Evolutionary conservation across 768 basidiomycete species (phyloP).

Genomic region (Lentinula guzmanii): DNA sequence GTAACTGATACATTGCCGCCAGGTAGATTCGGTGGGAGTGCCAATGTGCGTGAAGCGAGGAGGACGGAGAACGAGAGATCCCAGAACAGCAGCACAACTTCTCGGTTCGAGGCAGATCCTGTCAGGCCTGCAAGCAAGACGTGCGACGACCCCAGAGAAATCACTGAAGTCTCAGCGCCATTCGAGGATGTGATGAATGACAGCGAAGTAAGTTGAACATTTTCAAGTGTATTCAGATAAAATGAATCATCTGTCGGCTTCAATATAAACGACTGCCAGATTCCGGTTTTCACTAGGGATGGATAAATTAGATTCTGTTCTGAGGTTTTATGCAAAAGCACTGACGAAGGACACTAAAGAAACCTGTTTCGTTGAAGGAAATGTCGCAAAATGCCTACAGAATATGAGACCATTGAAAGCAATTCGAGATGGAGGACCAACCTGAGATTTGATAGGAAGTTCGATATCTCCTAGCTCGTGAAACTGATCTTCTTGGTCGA

Average conservation of each 20-base stretch:
- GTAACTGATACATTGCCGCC: constrained; percentile 22
- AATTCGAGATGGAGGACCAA: neutral
- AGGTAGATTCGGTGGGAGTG: constrained; percentile 40
- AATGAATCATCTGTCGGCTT: neutral
- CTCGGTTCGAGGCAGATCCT: constrained; percentile 22
- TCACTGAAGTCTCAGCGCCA: constrained; percentile 24
- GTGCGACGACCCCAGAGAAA: constrained; percentile 52
- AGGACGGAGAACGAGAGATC: constrained; percentile 64
- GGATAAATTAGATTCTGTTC: neutral
- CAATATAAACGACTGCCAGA: neutral
- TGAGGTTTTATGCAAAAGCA: neutral
- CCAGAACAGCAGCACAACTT: constrained; percentile 57
- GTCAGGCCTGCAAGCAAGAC: constrained; percentile 47
- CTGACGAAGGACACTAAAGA: constrained; percentile 5
- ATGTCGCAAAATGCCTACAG: neutral
- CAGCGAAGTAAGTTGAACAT: neutral
- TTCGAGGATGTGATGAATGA: neutral
- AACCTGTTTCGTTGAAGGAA: neutral
- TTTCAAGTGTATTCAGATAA: neutral
- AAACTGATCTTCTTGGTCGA: constrained; percentile 26
- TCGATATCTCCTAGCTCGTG: constrained; percentile 10
- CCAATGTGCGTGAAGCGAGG: constrained; percentile 45
- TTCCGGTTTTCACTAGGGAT: neutral
- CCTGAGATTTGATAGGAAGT: neutral
- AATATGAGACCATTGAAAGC: neutral